Percentiles rank a stretch among this genome's conserved stretches.
Conservation (phyloP, 805 yeast genomes). For the Metschnikowia henanensis region DNA sequence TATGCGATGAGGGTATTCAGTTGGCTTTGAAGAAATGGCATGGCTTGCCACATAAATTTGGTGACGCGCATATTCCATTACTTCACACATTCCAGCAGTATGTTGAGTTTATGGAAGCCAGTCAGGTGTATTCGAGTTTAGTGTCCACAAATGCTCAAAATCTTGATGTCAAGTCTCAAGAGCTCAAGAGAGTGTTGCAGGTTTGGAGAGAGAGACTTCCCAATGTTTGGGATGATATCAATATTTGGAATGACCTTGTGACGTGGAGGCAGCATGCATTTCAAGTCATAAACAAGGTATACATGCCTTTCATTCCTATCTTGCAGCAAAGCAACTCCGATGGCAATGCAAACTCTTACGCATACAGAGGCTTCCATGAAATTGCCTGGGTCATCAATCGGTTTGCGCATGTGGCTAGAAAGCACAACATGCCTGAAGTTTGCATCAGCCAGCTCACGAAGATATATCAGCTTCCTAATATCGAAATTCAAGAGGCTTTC, state of each 20-base stretch:
- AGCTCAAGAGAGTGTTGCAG: slow-evolving; percentile 87
- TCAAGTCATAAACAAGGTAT: slow-evolving; percentile 91
- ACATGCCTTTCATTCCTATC: slow-evolving; percentile 88
- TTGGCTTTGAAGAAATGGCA: slow-evolving; percentile 91
- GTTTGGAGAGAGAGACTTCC: slow-evolving; percentile 99
- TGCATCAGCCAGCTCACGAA: slow-evolving; percentile 90
- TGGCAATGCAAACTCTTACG: slow-evolving; percentile 83
- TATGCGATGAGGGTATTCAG: slow-evolving; percentile 96
- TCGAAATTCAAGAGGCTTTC: slow-evolving; percentile 98
- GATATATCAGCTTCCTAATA: slow-evolving; percentile 93
- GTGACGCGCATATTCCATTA: slow-evolving; percentile 84
- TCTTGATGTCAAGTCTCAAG: slow-evolving; percentile 90
- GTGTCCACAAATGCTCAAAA: slow-evolving; percentile 91
- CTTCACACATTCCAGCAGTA: slow-evolving; percentile 96
- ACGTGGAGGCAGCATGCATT: slow-evolving; percentile 99
- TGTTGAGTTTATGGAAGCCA: slow-evolving; percentile 96
- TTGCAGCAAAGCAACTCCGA: slow-evolving; percentile 67
- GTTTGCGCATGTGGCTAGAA: slow-evolving; percentile 97
- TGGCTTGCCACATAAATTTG: slow-evolving; percentile 73
- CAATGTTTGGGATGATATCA: slow-evolving; percentile 95
- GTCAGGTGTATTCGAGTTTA: slow-evolving; percentile 86
- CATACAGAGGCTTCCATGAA: slow-evolving; percentile 97
- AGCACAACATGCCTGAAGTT: slow-evolving; percentile 95
- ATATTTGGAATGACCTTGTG: slow-evolving; percentile 95
- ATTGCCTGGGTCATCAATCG: slow-evolving; percentile 98